These are phyloP conservation scores for Cladobotryum mycophilum DNA, from an alignment of 2,329 filamentous ascomycete genomes.

Conservation along the genomic window DNA sequence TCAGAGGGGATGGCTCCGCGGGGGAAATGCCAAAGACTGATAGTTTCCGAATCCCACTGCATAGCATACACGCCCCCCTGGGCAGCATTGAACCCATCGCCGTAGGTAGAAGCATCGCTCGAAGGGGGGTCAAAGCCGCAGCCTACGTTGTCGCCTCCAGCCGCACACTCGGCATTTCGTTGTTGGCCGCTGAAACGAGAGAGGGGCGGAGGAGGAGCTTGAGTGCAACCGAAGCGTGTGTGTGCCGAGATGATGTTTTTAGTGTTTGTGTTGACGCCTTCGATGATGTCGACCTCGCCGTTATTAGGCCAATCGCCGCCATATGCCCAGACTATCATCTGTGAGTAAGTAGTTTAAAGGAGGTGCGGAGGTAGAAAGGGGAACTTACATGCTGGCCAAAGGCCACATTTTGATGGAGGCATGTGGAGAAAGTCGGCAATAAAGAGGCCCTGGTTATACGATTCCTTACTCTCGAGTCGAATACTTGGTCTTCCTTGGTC, in stretches of 20 bases:
- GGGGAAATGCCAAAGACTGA: slow-evolving; percentile 73
- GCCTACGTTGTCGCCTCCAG: slow-evolving; percentile 34
- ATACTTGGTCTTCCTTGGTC: slow-evolving; percentile 51
- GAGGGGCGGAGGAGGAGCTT: slow-evolving; percentile 14
- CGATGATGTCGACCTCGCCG: slow-evolving; percentile 66
- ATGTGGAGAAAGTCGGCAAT: slow-evolving; percentile 69
- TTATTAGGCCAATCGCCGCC: slow-evolving; percentile 52
- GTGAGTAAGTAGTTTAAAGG: background rate
- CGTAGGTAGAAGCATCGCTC: slow-evolving; percentile 45
- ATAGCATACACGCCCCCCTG: slow-evolving; percentile 65
- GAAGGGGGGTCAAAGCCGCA: slow-evolving; percentile 37
- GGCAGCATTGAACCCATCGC: slow-evolving; percentile 59
- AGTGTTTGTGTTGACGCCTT: slow-evolving; percentile 58
- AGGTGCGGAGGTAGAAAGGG: background rate
- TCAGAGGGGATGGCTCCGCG: slow-evolving; percentile 59
- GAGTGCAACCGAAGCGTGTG: slow-evolving; percentile 36
- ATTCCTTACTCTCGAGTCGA: slow-evolving; percentile 57
- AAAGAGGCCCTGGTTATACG: slow-evolving; percentile 61
- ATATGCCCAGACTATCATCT: slow-evolving; percentile 43
- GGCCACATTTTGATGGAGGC: slow-evolving; percentile 63
- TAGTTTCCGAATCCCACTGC: slow-evolving; percentile 61
- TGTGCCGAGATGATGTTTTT: slow-evolving; percentile 58
- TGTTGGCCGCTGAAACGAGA: slow-evolving; percentile 22
- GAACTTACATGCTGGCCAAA: slow-evolving; percentile 63
- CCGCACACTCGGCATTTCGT: slow-evolving; percentile 30